A percentile compares a stretch with the other conserved stretches of the same genome.
These are phyloP conservation scores for Hypomyces rosellus DNA, from an alignment of 2,329 filamentous ascomycete genomes.

Conservation along the genomic window DNA sequence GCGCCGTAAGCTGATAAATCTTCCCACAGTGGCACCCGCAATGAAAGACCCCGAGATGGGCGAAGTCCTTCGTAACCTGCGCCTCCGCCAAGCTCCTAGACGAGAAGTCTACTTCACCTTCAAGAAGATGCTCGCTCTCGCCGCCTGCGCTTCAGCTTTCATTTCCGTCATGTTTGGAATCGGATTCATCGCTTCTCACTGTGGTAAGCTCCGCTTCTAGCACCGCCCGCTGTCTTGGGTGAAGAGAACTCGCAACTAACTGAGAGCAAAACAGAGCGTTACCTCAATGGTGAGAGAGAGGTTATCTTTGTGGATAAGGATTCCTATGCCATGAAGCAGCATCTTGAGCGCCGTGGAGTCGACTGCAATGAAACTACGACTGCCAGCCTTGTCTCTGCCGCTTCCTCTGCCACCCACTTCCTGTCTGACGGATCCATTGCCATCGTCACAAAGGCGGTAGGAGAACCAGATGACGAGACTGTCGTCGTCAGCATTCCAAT, in stretches of 20 bases:
- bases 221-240: too few relatives aligned
- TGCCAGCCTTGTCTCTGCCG: constrained; percentile 7
- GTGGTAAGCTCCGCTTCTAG: constrained; percentile 20
- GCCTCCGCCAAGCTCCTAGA: background rate
- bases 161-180: constrained; percentile 23
- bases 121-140: constrained; percentile 13
- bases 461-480: background rate
- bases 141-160: constrained; percentile 12
- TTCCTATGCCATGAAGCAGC: constrained; percentile 14
- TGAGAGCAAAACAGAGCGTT: constrained; percentile 1
- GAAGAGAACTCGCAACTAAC: background rate
- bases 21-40: constrained; percentile 17
- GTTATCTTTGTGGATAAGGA: background rate
- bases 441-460: background rate
- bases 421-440: constrained; percentile 8
- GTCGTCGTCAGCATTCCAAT: constrained; percentile 24
- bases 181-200: constrained; percentile 21
- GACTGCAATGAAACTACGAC: constrained; percentile 16
- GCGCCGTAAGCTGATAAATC: constrained; percentile 12
- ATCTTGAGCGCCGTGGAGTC: constrained; percentile 15
- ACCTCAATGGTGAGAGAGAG: background rate
- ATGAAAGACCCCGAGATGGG: constrained; percentile 23
- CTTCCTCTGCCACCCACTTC: constrained; percentile 13
- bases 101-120: constrained; percentile 1
- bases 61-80: constrained; percentile 5